Base-by-base conservation (phyloP, 2,329 filamentous ascomycete species). In the Calonectria ilicicola region DNA sequence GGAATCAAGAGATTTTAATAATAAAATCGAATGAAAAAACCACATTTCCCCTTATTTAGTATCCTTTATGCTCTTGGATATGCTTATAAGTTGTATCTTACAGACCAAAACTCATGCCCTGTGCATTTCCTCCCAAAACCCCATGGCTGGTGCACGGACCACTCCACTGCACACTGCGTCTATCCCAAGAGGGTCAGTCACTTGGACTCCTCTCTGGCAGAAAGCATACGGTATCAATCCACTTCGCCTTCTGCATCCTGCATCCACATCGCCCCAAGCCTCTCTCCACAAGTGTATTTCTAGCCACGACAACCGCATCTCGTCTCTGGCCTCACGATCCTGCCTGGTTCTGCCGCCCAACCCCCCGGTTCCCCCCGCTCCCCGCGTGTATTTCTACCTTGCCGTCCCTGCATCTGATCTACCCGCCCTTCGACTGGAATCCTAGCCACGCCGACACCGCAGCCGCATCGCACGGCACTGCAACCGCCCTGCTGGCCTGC, bases 381-480 rank as follows among this genome's bases (percentile, higher is more conserved):
- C 65, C 72, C 56, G 46, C 66, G 56, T 44, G 66, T 63, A 64
- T 69, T 69, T 44, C 35, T 69, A 69, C 58, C 23, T 23, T 69
- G 63, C 58, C 23, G 40, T 63, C 38, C 23, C 40, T 63, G 44
- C 46, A 53, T 53, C 46, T 14, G 12, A 27, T 44, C 63, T 67
- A 72, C 74, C 74, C 67, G 76, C 75, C 74, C 71, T 75, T 66
- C 67, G 73, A 70, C 58, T 74, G 60, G 70, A 49, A 72, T 69
- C 72, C 63, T 74, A 67, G 60, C 70, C 12, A 56, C 68, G 64
- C 71, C 71, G 63, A 72, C 69, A 72, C 65, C 64, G 60, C 69
- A 71, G 62, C 63, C 68, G 67, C 71, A 71, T 66, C 62, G 58
- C 66, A 40, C 46, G 51, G 32, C 42, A 46, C 44, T 70, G 68